Conservation (phyloP, 768 basidiomycete species). For the Russula griseocarnosa region DNA sequence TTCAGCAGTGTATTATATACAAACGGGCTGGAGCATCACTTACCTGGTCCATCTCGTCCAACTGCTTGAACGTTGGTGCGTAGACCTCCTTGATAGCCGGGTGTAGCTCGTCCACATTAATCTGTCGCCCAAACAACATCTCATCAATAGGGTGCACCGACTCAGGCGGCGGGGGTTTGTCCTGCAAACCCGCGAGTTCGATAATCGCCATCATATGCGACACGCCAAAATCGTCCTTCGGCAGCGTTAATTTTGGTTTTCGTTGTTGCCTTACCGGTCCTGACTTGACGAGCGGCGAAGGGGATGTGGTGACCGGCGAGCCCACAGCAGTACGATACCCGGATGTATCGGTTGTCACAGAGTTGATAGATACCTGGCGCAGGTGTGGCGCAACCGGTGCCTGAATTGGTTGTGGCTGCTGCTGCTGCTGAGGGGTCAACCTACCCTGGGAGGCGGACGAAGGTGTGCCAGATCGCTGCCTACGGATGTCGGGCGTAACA, state of each 20-base stretch:
- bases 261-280: conserved; percentile 37
- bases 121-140: conserved; percentile 61
- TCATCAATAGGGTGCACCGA: conserved; percentile 65
- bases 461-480: conserved; percentile 18
- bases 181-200: conserved; percentile 50
- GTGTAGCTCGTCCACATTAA: conserved; percentile 62
- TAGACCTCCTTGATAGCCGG: conserved; percentile 71
- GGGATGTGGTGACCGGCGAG: conserved; percentile 19
- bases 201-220: conserved; percentile 85
- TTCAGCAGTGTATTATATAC: neutral
- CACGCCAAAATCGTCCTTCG: conserved; percentile 84
- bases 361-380: conserved; percentile 22
- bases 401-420: neutral
- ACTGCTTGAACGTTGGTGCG: conserved; percentile 59
- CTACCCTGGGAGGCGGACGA: conserved; percentile 15
- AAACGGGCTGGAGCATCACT: conserved; percentile 16
- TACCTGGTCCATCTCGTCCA: conserved; percentile 82
- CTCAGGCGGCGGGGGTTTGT: conserved; percentile 36
- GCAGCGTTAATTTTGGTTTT: conserved; percentile 47
- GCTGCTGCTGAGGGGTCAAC: conserved; percentile 16
- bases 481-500: conserved; percentile 29
- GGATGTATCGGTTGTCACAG: conserved; percentile 26
- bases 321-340: conserved; percentile 28
- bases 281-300: conserved; percentile 24
- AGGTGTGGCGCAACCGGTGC: conserved; percentile 14